Evolutionary conservation across 2,329 filamentous ascomycete species (phyloP), one percentile per base, ranked within the genome.

Genomic region (Esteya vermicola): DNA sequence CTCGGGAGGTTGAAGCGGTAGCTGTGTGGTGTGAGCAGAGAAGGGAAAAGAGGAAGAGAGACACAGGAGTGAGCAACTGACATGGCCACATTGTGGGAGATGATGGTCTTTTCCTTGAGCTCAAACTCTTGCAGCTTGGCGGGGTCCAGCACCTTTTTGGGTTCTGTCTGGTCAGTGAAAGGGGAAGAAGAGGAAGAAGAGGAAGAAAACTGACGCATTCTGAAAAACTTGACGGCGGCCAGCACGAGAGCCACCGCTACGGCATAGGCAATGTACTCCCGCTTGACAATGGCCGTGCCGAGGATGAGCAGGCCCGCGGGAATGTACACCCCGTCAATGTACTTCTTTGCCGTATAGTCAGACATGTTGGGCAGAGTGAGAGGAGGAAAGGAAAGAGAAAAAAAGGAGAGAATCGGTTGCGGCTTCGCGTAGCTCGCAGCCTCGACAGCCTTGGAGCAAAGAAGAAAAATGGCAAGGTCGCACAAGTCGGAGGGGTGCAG

Each of bases 11-110:
- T 72, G 67, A 96, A 95, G 55, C 91, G 86, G 71, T 96, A 98
- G 67, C 81, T 85, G 45, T 40, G 28, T 22, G 20, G 25, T 20
- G 34, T 21, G n/a, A 28, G n/a, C 6, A 18, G n/a, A n/a, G n/a
- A n/a, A n/a, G n/a, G n/a, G n/a, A n/a, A n/a, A n/a, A n/a, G n/a
- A n/a, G n/a, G n/a, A n/a, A n/a, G n/a, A n/a, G n/a, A n/a, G 21
- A 23, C 12, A 12, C 19, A 31, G n/a, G 9, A 39, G 21, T 12
- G 10, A 9, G 28, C 23, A 6, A 62, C 73, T 55, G 64, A 86
- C 82, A 98, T 94, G 61, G 89, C 88, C 45, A 93, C 89, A 70
- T 98, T 98, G 75, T 96, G 91, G 25, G 89, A 94, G 54, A 96
- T 80, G 49, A 93, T 73, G 13, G 81, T 96, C 75, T 95, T 96